Evolutionary conservation across 768 basidiomycete species (phyloP), one percentile per base, ranked within the genome.

Genomic region (Pleurotus tuoliensis): DNA sequence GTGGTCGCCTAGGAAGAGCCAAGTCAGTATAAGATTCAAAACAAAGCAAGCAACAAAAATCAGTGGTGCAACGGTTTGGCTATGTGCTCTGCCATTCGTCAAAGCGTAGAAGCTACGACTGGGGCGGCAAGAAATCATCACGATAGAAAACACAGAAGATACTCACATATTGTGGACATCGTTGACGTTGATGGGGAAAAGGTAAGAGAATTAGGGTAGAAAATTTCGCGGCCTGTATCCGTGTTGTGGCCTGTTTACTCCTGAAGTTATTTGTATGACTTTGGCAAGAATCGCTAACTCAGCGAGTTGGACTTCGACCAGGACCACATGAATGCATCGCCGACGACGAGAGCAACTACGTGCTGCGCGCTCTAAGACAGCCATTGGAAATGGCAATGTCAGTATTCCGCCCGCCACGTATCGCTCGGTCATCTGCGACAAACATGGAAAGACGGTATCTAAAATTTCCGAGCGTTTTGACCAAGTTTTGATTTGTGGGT

Each of bases 41-140:
- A 30, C 3, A 22, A 24, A 27, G 56, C 27, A 30, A 45, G 3
- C 18, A 37, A 40, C 22, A 9, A 44, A 51, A 20, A 18, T 62
- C 63, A 64, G 61, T 54, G 58, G 20, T 64, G 63, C 63, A 60
- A 60, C 61, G 60, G 30, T 62, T 64, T 62, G 61, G 63, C 59
- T 57, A 30, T 60, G 61, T 62, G 63, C 59, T 64, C 61, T 62
- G 58, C 61, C 63, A 40, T 56, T 64, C 61, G 59, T 61, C 61
- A 64, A 56, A 25, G 59, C 61, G 45, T 45, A 53, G 34, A 47
- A 54, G 59, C 63, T 64, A 64, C 55, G 61, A 62, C 63, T 64
- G 61, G 61, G 63, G 63, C 61, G 61, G 63, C 61, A 62, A 62
- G 47, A 50, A 11, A 58, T 58, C n/a, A 48, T 61, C 37, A 65